Evolutionary conservation across 768 basidiomycete genomes (phyloP), one percentile per base, ranked within the genome.

Genomic region (Tylopilus felleus): DNA sequence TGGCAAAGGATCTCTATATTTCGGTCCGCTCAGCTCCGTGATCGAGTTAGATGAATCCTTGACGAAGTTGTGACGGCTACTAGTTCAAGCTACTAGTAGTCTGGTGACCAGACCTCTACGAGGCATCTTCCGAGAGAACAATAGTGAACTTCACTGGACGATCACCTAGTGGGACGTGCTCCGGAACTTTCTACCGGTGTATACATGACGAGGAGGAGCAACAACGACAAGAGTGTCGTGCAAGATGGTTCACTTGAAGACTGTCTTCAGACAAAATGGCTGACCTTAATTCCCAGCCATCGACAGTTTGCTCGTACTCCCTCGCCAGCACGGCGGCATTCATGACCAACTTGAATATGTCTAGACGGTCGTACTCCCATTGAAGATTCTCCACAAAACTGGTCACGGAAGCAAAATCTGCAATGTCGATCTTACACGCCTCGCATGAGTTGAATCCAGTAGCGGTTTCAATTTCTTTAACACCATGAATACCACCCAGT

Each of bases 211-310:
- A 3, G 74, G 0, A 77, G 55, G 0, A 77, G 60, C 1, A 72
- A 53, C 8, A 75, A 49, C 0, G 67, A 66, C 7, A 70, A 47
- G n/a, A 75, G 57, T 0, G 67, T 58, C 0, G 73, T 73, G 8
- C 63, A 8, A 76, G 58, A 38, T 70, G 54, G 49, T 76, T 75
- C 21, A 72, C 65, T 50, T 75, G 74, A 12, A 77, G 51, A 1
- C 73, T 74, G n/a, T n/a, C n/a, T n/a, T n/a, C n/a, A 40, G 5
- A 29, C 29, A 29, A 29, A 4, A 33, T 33, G 13, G 61, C 71
- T 5, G 46, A 80, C 81, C 57, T 64, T 12, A 63, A 46, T 53
- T 82, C 80, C 77, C 76, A 82, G 8, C 77, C 80, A 60, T 81
- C 75, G 0, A 48, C 33, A 0, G 75, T 76, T 9, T 57, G 43